A percentile compares a stretch with the other conserved stretches of the same genome.
Evolutionary conservation across 164 flowering plant genomes (phyloP).

Genomic region (Magnolia officinalis): DNA sequence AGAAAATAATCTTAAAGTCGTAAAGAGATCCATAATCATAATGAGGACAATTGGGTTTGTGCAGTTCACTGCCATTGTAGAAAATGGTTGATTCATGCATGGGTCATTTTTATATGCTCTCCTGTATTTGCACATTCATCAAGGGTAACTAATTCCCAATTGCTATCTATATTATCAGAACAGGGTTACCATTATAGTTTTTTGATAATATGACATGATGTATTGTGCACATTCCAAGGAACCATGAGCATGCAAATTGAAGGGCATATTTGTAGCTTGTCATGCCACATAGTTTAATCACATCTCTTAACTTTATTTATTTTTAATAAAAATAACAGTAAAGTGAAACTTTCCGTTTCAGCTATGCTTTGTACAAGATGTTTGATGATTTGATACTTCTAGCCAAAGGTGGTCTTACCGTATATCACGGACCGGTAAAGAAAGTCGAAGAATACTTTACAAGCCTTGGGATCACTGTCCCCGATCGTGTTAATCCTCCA

Average conservation of each 20-base stretch:
- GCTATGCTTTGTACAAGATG: constrained; percentile 90
- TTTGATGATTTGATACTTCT: constrained; percentile 96
- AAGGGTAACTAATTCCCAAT: too few relatives aligned
- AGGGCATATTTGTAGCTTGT: constrained; percentile 2
- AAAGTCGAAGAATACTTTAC: constrained; percentile 93
- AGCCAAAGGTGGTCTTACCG: constrained; percentile 93
- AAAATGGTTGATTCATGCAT: constrained; percentile 1
- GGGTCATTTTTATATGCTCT: neutral
- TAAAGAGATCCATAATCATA: too few relatives aligned
- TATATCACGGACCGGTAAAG: constrained; percentile 86
- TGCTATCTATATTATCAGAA: too few relatives aligned
- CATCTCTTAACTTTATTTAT: neutral
- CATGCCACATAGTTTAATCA: neutral
- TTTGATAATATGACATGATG: too few relatives aligned
- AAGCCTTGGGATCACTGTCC: constrained; percentile 74
- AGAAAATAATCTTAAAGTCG: too few relatives aligned
- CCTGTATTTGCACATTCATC: too few relatives aligned
- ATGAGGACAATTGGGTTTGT: too few relatives aligned
- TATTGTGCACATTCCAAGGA: neutral
- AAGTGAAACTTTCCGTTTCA: constrained; percentile 34
- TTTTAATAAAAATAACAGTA: neutral
- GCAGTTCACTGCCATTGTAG: neutral
- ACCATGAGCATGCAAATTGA: neutral
- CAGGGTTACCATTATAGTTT: too few relatives aligned
- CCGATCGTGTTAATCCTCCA: constrained; percentile 95